Evolutionary conservation across 352 stramenopile genomes (phyloP).

Genomic region (Phytophthora sp.): DNA sequence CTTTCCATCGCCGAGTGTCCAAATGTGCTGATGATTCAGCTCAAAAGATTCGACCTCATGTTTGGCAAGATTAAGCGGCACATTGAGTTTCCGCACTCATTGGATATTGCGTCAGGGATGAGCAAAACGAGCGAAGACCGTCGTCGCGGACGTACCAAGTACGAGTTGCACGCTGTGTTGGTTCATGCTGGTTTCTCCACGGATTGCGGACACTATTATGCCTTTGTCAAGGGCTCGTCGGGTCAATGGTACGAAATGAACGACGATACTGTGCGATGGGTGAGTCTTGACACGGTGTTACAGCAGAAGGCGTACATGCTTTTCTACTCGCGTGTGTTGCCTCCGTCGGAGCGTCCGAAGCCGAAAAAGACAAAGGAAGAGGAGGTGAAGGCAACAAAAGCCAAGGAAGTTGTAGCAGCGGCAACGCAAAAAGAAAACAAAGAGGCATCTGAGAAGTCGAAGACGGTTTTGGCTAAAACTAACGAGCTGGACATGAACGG

Average conservation of each 20-base stretch:
- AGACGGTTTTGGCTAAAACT: slow-evolving; percentile 31
- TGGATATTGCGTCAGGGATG: slow-evolving; percentile 75
- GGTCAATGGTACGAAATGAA: slow-evolving; percentile 95
- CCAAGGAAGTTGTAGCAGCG: slow-evolving; percentile 21
- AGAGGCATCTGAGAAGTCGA: slow-evolving; percentile 25
- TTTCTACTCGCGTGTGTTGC: slow-evolving; percentile 86
- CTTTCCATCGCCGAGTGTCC: slow-evolving; percentile 82
- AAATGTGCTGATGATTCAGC: slow-evolving; percentile 89
- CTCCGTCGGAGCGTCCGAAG: slow-evolving; percentile 46
- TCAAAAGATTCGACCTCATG: slow-evolving; percentile 91
- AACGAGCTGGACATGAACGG: slow-evolving; percentile 71
- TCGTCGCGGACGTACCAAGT: slow-evolving; percentile 57
- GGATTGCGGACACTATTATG: slow-evolving; percentile 92
- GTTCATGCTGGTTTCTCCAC: slow-evolving; percentile 90
- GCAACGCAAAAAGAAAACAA: slow-evolving; percentile 21
- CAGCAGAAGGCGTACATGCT: slow-evolving; percentile 92
- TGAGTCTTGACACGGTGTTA: slow-evolving; percentile 86
- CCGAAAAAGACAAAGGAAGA: slow-evolving; percentile 37
- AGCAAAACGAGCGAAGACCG: slow-evolving; percentile 59
- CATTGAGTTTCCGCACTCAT: slow-evolving; percentile 71
- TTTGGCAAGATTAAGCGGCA: slow-evolving; percentile 91
- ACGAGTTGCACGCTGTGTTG: slow-evolving; percentile 83
- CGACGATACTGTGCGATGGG: slow-evolving; percentile 87
- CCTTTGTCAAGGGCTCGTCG: slow-evolving; percentile 87
- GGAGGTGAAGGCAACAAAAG: slow-evolving; percentile 35